Evolutionary conservation across 2,329 filamentous ascomycete genomes (phyloP), one percentile per base, ranked within the genome.

Genomic region (Beauveria asiatica): DNA sequence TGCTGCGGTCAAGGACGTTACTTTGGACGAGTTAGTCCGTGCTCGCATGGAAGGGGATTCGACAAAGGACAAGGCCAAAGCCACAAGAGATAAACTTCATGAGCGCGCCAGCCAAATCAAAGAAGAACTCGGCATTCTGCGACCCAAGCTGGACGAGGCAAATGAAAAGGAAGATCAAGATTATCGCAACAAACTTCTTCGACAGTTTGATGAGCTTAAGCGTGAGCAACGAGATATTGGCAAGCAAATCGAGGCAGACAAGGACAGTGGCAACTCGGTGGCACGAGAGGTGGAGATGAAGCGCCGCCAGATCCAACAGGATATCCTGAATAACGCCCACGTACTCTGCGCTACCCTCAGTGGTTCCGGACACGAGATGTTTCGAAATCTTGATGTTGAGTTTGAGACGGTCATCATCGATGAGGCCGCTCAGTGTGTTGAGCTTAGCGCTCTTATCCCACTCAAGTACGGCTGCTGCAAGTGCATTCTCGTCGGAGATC

Each of bases 381-480:
- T 99, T 76, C 91, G 93, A 73, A 89, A 88, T 67, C 76, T 99
- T 60, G 92, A 90, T 67, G 91, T 99, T 56, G 94, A 99, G 72
- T 99, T 99, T 66, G 94, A 99, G 74, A 97, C 94, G 0, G 94
- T 99, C 65, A 90, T 99, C 66, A 97, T 99, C 64, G 94, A 99
- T 68, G 94, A 99, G 76, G 94, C 94, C 3, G 94, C 94, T 17
- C 94, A 99, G 79, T 99, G 93, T 72, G 95, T 99, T 63, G 94
- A 99, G 76, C 82, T 99, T 70, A 96, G 92, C 69, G 94, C 94
- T 13, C 81, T 99, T 51, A 99, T 99, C 66, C 94, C 94, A 2
- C 82, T 99, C 60, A 99, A 99, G 73, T 99, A 99, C 69, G 93
- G 94, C 60, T 96, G 92, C 73, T 89, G 89, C 62, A 97, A 97